phyloP scores from a whole-genome alignment of 805 yeast genomes.

The Candida palmyrensis region DNA sequence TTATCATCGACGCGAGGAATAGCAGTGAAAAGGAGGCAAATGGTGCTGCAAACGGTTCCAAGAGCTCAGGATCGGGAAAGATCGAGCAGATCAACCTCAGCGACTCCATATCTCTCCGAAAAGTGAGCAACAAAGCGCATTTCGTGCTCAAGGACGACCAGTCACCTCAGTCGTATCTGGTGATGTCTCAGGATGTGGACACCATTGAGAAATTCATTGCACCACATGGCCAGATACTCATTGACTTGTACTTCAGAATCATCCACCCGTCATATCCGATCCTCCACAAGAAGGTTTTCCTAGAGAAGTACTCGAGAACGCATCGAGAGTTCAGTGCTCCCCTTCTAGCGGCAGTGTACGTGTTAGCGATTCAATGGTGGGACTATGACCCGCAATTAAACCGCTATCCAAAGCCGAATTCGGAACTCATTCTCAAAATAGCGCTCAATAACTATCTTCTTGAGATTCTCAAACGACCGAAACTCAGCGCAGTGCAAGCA shows the following conservation, averaged over 20 bases:
- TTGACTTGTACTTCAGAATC: constrained; percentile 76
- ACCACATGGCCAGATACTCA: constrained; percentile 84
- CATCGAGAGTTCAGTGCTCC: constrained; percentile 92
- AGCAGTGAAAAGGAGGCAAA: constrained; percentile 13
- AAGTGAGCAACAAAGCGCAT: constrained; percentile 71
- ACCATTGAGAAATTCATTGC: constrained; percentile 78
- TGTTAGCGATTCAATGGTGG: constrained; percentile 92
- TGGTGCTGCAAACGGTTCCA: constrained; percentile 6
- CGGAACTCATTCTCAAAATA: constrained; percentile 38
- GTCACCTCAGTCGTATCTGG: constrained; percentile 59
- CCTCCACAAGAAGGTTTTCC: constrained; percentile 81
- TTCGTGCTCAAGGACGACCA: constrained; percentile 80
- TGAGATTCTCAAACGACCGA: constrained; percentile 80
- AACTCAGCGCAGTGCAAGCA: constrained; percentile 87
- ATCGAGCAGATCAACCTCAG: constrained; percentile 78
- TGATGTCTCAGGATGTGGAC: constrained; percentile 75
- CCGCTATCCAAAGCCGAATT: constrained; percentile 75
- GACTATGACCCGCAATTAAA: constrained; percentile 76
- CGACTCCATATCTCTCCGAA: constrained; percentile 62
- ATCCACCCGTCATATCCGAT: constrained; percentile 92
- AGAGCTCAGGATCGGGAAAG: constrained; percentile 23
- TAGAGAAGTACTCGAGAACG: constrained; percentile 87
- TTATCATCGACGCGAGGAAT: constrained; percentile 41
- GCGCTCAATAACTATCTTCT: constrained; percentile 66
- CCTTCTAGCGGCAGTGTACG: constrained; percentile 82